Base-by-base conservation (phyloP, 306 rosid genomes). In the Fagus crenata region DNA sequence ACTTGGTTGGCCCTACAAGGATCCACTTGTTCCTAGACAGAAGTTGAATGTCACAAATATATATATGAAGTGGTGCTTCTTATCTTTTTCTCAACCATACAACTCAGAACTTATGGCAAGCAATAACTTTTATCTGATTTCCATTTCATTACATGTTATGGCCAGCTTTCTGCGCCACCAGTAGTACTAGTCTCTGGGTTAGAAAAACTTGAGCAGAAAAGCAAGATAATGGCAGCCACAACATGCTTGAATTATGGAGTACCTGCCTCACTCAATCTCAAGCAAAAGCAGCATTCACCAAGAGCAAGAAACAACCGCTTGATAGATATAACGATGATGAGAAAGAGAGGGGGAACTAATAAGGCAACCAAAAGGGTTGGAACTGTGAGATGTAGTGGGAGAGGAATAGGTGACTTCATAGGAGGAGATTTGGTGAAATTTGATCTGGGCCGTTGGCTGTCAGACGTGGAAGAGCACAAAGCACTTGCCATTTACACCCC, bases 391-490 rank as follows among this genome's bases (percentile, higher is more conserved):
- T 92, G 98, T n/a, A 71, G 85, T 73, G 97, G 87, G 49, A 80
- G 85, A 46, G 90, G 85, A 1, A 61, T 92, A 41, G 85, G 81
- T 33, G 98, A 92, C 73, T 95, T 92, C 81, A 90, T 95, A 8
- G 98, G 98, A 61, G 98, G 96, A 13, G 98, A 95, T 72, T 84
- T 95, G 86, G 40, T 92, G 79, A 84, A 42, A 72, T 41, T 81
- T 49, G 97, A 95, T 81, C 43, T 95, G 12, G 98, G 97, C 17
- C 80, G 22, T 0, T 92, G 98, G 98, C 93, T 95, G 22, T 78
- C 92, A 0, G 98, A 92, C 63, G 97, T 95, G 59, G 98, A 95
- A 79, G 97, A 95, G 63, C 98, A 95, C 81, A 92, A 92, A 84
- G 92, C 98, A 58, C 79, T 95, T 9, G 97, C 98, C 0, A 86